Evolutionary conservation across 352 stramenopile genomes (phyloP), one percentile per base, ranked within the genome.

Genomic region (Globisporangium middletonii): DNA sequence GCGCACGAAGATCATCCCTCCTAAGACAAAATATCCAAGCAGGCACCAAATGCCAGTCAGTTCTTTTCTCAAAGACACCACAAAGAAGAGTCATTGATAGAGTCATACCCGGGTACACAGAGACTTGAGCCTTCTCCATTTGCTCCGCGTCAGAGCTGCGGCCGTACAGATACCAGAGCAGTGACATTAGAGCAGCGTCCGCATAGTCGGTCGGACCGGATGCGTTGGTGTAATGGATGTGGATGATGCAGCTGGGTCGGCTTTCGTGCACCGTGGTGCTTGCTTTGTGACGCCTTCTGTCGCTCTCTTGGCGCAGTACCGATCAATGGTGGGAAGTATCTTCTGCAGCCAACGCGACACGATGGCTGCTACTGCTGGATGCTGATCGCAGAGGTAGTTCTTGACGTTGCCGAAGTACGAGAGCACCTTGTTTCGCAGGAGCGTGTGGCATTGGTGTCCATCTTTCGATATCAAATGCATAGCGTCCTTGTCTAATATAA

Each of bases 81-180:
- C 11, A 11, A 11, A 44, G 15, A 41, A 41, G 1, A 28, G 9
- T 19, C 35, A 28, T 50, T 2, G 2, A 45, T 45, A 7, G 4
- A 45, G 3, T 50, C 46, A 19, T 16, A 60, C 59, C 59, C 26
- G 47, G 46, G 12, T 57, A 55, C 27, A 65, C 46, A 15, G 43
- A 65, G 7, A 65, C 49, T 9, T 65, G 63, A n/a, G 57, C 55
- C 30, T 65, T 65, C 19, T 62, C 50, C 15, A 65, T 16, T 52
- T 59, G 53, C 46, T 69, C 58, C 18, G 54, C 50, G 18, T 62
- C 63, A 5, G 50, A 63, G 54, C 53, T 9, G 27, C 43, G 42
- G 43, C 9, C 59, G 37, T 46, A 49, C 49, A 15, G 44, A 15
- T 33, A 30, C 51, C 18, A 62, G 42, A 37, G 53, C 9, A 27